Evolutionary conservation across 805 yeast species (phyloP), one percentile per base, ranked within the genome.

Genomic region (Spathaspora passalidarum): DNA sequence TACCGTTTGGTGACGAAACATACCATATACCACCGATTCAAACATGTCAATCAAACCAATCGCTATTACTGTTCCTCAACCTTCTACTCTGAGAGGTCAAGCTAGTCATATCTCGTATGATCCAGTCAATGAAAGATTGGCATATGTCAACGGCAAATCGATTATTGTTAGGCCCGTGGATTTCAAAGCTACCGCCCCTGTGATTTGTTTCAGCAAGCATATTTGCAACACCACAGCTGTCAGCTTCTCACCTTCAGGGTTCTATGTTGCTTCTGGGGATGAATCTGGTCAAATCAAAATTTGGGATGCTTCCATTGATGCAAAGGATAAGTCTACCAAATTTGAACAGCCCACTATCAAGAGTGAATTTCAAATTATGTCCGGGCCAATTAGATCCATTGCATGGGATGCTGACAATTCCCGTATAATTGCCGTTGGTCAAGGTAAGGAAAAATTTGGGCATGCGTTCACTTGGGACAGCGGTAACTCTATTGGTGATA

Each of bases 401-500:
- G 84, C 88, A 1, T 92, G 98, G 98, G 98, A 94, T 63, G 84
- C 84, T 21, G 99, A 92, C 59, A 81, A 83, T 40, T 73, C 82
- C 49, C 78, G 99, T 54, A 70, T 94, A 43, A 88, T 94, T 59
- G 96, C 96, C 1, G 98, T 91, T 9, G 99, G 99, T 45, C 85
- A 87, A 55, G 99, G 98, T 42, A 85, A 85, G 54, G 97, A 90
- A 56, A 78, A 86, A 49, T 91, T 80, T 60, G 99, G 98, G 5
- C 96, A 86, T 55, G 90, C 95, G 52, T 88, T 92, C 63, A 81
- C 96, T 6, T 86, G 86, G 79, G 99, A 94, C 60, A 79, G 96
- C 1, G 99, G 99, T 49, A 94, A 94, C 66, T 81, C 97, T n/a
- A 82, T 94, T 38, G 99, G 99, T 45, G 98, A 94, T 61, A 84